Base-by-base conservation (phyloP, 495 filamentous ascomycete species). In the Trichocladium antarcticum region DNA sequence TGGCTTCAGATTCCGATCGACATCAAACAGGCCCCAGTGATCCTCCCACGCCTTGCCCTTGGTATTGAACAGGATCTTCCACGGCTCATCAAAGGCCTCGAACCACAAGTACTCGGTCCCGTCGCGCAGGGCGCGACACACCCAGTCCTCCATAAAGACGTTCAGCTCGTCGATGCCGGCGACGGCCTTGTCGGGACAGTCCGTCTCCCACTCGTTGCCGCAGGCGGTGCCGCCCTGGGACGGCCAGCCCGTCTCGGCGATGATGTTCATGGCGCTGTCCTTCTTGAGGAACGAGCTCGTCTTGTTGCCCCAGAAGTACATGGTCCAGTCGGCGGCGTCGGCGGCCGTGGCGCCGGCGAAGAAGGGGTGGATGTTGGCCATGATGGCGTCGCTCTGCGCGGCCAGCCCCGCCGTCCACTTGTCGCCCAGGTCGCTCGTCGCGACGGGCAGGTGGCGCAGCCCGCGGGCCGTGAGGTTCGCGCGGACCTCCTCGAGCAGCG, bases 291-390 rank as follows among this genome's bases (percentile, higher is more conserved):
- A 71, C 24, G 63, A 46, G 0, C 77, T 79, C 14, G 85, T 68
- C 9, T 69, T 51, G 11, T 83, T 78, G 57, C 92, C 73, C 82
- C 88, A 98, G 67, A 96, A 96, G 48, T 66, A 58, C 74, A 73
- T 84, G 4, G 89, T 94, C 92, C 92, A 98, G 20, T 68, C 68
- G 8, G 89, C 79, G 0, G 89, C 90, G 16, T 71, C 58, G 17
- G 77, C 70, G 12, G 76, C 81, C 12, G 72, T 69, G 37, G 86
- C 79, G 45, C 92, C 92, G 4, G 80, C 87, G 57, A 98, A 98
- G 74, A 98, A 97, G 1, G 92, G 92, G 65, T 98, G 92, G 29
- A 97, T 82, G 62, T 98, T 98, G 16, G 87, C 85, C 90, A 97
- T 97, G 60, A 96, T 80, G 51, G 85, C 76, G 55, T 97, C 92